Percentiles rank a stretch among this genome's conserved stretches.
Conservation (phyloP, 441 rosid species). For the Syzygium malaccense region DNA sequence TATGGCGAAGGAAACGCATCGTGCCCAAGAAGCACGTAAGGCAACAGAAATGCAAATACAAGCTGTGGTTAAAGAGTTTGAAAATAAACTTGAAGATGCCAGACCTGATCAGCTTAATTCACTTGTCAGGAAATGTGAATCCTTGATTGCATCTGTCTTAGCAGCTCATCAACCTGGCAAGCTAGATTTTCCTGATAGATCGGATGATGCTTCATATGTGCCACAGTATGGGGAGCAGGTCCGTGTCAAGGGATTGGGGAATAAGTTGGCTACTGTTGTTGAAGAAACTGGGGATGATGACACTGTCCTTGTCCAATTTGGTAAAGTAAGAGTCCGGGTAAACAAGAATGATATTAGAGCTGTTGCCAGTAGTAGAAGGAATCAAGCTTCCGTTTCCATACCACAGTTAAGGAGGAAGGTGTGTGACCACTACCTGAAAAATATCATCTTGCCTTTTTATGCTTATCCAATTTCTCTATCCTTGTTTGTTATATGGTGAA, state of each 20-base stretch:
- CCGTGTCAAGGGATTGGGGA: constrained; percentile 58
- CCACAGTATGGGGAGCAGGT: constrained; percentile 75
- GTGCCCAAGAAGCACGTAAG: constrained; percentile 45
- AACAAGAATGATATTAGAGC: constrained; percentile 54
- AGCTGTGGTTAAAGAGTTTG: constrained; percentile 42
- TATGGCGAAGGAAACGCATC: constrained; percentile 49
- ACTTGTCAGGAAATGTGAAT: constrained; percentile 55
- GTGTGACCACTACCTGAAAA: not conserved
- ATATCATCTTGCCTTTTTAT: not conserved
- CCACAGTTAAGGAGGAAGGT: constrained; percentile 46
- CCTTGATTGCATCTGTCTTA: constrained; percentile 52
- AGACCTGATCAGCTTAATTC: constrained; percentile 45
- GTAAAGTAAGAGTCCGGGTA: constrained; percentile 73
- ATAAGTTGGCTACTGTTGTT: constrained; percentile 64
- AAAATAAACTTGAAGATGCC: constrained; percentile 35
- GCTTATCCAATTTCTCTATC: not conserved
- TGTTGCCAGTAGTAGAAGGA: constrained; percentile 20
- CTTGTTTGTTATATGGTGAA: not conserved
- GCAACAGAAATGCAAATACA: constrained; percentile 47
- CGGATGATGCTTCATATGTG: constrained; percentile 19
- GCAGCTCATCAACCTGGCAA: constrained; percentile 43
- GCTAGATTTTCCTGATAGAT: constrained; percentile 21
- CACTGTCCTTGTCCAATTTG: constrained; percentile 63
- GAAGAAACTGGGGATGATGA: constrained; percentile 66
- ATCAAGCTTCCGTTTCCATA: constrained; percentile 13